Evolutionary conservation across 805 yeast genomes (phyloP), one percentile per base, ranked within the genome.

Genomic region (Torulaspora franciscae): DNA sequence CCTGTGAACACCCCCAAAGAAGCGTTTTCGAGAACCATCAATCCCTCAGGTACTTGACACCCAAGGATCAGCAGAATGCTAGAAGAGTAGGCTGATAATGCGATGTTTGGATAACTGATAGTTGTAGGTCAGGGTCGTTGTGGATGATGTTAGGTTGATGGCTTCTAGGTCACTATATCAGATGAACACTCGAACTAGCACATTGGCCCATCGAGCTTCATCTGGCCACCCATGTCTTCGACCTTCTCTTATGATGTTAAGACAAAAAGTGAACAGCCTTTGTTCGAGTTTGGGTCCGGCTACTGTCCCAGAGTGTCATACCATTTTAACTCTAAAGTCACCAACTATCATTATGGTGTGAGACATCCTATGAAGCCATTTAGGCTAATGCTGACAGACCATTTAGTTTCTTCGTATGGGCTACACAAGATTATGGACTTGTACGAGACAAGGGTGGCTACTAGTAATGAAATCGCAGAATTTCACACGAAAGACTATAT

Each of bases 341-440:
- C 86, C 1, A 76, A 79, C 52, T 90, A 82, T 65, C 96, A 90
- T 59, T 90, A 86, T 64, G 99, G 99, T 13, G 85, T 86, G 1
- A 77, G 81, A 48, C 99, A 91, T 66, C 99, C 99, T n/a, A 91
- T 91, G 99, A 91, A 91, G 64, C 99, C 99, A 11, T 87, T 90
- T 65, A 71, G 99, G 52, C 71, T 93, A 50, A 83, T 89, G 90
- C 75, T 91, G 36, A 91, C 99, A 0, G 97, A 91, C 67, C 96
- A 90, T 62, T 70, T 91, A 49, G 91, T 91, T 42, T 77, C 83
- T 27, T 81, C 84, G 10, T 91, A 93, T 66, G 87, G 87, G 46
- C 69, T 91, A 37, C 87, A 90, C 64, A 88, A 88, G 57, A 76
- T 81, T 53, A 87, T 91, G 96, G 98, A 93, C 61, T 67, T 89